phyloP scores from a whole-genome alignment of 2,329 filamentous ascomycete species.

The Penicillium glabrum region DNA sequence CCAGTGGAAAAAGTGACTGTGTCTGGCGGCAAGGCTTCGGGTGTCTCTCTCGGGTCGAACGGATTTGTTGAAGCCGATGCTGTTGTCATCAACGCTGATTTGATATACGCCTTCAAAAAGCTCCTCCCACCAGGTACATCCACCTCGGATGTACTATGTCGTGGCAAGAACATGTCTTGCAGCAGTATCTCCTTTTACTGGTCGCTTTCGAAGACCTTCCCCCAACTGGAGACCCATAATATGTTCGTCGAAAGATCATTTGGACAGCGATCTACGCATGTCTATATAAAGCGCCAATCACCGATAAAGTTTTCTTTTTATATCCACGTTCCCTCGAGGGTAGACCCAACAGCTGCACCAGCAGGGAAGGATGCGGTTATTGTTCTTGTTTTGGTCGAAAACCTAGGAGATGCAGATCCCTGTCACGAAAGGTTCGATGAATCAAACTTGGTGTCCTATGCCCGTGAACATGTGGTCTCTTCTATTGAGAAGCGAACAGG shows the following conservation, averaged over 20 bases:
- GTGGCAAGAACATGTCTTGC: not conserved
- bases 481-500: not conserved
- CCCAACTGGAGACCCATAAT: conserved; percentile 6
- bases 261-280: not conserved
- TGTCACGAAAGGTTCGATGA: not conserved
- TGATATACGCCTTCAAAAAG: conserved; percentile 2
- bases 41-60: not conserved
- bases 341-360: not conserved
- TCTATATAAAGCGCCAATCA: not conserved
- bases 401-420: not conserved
- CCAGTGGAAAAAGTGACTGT: not conserved
- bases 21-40: not conserved
- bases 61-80: conserved; percentile 1
- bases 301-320: not conserved
- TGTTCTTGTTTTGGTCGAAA: not conserved
- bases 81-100: conserved; percentile 5
- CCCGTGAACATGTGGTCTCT: not conserved
- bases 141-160: not conserved
- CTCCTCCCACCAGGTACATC: not conserved
- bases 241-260: conserved; percentile 6
- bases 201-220: not conserved
- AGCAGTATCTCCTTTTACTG: conserved; percentile 8
- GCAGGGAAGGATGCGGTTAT: not conserved
- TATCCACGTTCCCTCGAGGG: not conserved
- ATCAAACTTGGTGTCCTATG: not conserved